phyloP scores from a whole-genome alignment of 2,329 filamentous ascomycete genomes.

The Scedosporium aurantiacum region DNA sequence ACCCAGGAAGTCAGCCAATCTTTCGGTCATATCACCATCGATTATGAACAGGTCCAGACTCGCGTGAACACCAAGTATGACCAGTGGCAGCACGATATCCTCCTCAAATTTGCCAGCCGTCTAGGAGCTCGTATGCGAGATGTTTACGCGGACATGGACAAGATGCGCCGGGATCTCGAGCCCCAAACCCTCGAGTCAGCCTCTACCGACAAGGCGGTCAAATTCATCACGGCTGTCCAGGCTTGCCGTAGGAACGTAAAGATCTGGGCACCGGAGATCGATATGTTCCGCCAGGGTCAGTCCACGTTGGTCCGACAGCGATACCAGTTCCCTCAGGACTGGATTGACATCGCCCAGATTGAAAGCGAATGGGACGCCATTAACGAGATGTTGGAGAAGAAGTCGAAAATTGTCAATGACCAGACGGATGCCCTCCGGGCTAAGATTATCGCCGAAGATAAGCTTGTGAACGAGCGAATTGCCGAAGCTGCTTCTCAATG shows the following conservation, averaged over 20 bases:
- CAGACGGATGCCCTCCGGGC: constrained; percentile 90
- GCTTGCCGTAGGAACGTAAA: constrained; percentile 91
- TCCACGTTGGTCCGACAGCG: constrained; percentile 83
- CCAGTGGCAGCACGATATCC: constrained; percentile 97
- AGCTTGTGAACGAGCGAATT: constrained; percentile 81
- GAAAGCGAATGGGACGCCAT: constrained; percentile 92
- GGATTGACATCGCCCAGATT: constrained; percentile 92
- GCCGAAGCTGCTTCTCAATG: constrained; percentile 74
- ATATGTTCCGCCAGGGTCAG: constrained; percentile 90
- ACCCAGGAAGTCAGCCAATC: constrained; percentile 87
- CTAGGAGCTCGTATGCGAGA: constrained; percentile 87
- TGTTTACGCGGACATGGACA: constrained; percentile 82
- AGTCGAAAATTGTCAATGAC: constrained; percentile 90
- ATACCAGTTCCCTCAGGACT: constrained; percentile 87
- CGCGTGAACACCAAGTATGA: constrained; percentile 99
- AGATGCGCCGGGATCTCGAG: constrained; percentile 82
- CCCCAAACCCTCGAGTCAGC: constrained; percentile 84
- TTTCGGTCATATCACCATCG: constrained; percentile 89
- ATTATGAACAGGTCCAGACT: constrained; percentile 97
- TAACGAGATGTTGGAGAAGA: constrained; percentile 82
- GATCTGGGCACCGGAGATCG: constrained; percentile 89
- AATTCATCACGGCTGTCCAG: constrained; percentile 97
- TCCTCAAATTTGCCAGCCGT: constrained; percentile 82
- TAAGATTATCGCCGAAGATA: constrained; percentile 91
- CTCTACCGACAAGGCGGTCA: constrained; percentile 92